These are phyloP conservation scores for Tarenaya hassleriana DNA, from an alignment of 345 rosid genomes.

Conservation along the genomic window DNA sequence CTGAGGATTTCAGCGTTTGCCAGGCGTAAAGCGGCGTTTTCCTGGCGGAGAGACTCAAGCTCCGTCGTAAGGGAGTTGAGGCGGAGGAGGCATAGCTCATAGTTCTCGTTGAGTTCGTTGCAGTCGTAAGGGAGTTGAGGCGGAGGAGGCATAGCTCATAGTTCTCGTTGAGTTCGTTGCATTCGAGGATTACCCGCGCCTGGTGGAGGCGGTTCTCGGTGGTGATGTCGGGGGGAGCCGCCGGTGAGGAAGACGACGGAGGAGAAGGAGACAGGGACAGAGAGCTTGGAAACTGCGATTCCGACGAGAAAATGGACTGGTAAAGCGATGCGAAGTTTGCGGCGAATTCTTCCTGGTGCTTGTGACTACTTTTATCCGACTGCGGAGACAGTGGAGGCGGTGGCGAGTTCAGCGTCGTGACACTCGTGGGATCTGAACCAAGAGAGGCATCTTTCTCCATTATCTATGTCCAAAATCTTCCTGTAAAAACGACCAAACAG, in stretches of 20 bases:
- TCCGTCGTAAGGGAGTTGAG: conserved; percentile 46
- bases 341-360: conserved; percentile 36
- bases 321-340: conserved; percentile 48
- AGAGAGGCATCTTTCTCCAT: conserved; percentile 38
- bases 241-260: conserved; percentile 36
- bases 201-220: conserved; percentile 64
- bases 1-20: conserved; percentile 56
- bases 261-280: conserved; percentile 47
- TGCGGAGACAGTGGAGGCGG: conserved; percentile 30
- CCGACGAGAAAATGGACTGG: conserved; percentile 64
- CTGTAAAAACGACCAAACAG: conserved; percentile 20
- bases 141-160: conserved; percentile 58
- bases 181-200: conserved; percentile 62
- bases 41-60: conserved; percentile 50
- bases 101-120: conserved; percentile 56
- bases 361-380: conserved; percentile 21
- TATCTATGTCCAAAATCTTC: conserved; percentile 14
- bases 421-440: conserved; percentile 29
- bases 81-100: conserved; percentile 55
- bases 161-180: conserved; percentile 56
- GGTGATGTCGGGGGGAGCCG: conserved; percentile 25
- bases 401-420: conserved; percentile 22
- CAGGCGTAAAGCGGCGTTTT: conserved; percentile 52
- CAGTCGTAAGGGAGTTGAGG: conserved; percentile 46
- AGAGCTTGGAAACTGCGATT: conserved; percentile 35